A percentile compares a stretch with the other conserved stretches of the same genome.
Evolutionary conservation across 163 green algal genomes (phyloP).

Genomic region (Coccomyxa subellipsoidea): DNA sequence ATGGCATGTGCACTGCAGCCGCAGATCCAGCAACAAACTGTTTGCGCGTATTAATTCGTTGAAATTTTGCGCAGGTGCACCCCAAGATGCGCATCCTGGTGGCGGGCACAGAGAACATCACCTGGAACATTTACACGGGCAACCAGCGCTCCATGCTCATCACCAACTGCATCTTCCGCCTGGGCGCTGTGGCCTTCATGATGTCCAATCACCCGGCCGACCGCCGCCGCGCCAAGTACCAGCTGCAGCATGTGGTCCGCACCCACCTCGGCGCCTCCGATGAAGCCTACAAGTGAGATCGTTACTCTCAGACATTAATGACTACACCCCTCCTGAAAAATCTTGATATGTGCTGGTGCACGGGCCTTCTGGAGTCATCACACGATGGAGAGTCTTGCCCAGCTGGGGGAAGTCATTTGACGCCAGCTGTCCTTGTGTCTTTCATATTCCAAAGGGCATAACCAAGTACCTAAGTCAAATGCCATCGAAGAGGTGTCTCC

Average conservation of each 20-base stretch:
- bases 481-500: too few relatives aligned
- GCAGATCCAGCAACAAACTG: too few relatives aligned
- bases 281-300: conserved; percentile 81
- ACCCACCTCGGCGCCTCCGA: conserved; percentile 90
- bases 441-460: too few relatives aligned
- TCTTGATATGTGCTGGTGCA: too few relatives aligned
- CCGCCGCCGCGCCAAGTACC: conserved; percentile 64
- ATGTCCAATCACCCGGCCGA: conserved; percentile 36
- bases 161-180: conserved; percentile 24
- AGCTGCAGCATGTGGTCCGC: conserved; percentile 81
- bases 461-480: too few relatives aligned
- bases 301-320: not conserved
- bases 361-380: too few relatives aligned
- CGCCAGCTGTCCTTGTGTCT: too few relatives aligned
- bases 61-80: not conserved
- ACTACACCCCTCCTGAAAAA: not conserved
- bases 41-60: too few relatives aligned
- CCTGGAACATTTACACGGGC: conserved; percentile 18
- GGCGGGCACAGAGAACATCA: conserved; percentile 20
- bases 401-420: too few relatives aligned
- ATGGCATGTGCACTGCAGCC: too few relatives aligned
- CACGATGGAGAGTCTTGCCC: too few relatives aligned
- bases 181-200: conserved; percentile 19
- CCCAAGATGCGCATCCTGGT: not conserved
- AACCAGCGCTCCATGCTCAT: conserved; percentile 26